Conservation (phyloP, 2,329 filamentous ascomycete species). For the Juglanconis juglandina region DNA sequence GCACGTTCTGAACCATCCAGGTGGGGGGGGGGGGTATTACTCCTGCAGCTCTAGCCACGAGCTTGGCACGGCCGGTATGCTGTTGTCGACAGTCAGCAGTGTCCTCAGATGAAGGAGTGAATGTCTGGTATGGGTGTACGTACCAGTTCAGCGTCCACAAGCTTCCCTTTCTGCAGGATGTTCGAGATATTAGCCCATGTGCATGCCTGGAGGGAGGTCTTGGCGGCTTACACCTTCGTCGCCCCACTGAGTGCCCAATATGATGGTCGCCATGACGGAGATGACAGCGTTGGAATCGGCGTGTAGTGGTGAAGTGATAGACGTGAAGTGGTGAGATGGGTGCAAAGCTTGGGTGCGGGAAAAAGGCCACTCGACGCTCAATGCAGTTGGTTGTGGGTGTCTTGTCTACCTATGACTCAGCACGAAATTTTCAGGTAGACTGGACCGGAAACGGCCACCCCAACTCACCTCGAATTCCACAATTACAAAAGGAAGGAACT, state of each 20-base stretch:
- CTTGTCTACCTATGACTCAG: no score
- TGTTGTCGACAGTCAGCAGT: not conserved
- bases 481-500: no score
- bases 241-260: slow-evolving; percentile 58
- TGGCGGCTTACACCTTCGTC: slow-evolving; percentile 52
- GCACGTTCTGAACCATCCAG: not conserved
- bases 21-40: not conserved
- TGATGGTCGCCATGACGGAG: slow-evolving; percentile 47
- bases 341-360: no score
- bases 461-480: no score
- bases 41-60: not conserved
- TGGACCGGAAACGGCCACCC: no score
- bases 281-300: no score
- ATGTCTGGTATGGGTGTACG: not conserved
- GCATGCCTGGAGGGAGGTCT: slow-evolving; percentile 52
- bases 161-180: not conserved
- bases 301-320: no score
- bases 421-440: no score
- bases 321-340: no score
- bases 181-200: slow-evolving; percentile 48
- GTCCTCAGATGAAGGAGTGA: not conserved
- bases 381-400: no score
- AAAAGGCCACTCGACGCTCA: no score
- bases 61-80: not conserved
- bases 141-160: not conserved